phyloP scores from a whole-genome alignment of 1,284 basidiomycete genomes.

The Ustilago trichophora region DNA sequence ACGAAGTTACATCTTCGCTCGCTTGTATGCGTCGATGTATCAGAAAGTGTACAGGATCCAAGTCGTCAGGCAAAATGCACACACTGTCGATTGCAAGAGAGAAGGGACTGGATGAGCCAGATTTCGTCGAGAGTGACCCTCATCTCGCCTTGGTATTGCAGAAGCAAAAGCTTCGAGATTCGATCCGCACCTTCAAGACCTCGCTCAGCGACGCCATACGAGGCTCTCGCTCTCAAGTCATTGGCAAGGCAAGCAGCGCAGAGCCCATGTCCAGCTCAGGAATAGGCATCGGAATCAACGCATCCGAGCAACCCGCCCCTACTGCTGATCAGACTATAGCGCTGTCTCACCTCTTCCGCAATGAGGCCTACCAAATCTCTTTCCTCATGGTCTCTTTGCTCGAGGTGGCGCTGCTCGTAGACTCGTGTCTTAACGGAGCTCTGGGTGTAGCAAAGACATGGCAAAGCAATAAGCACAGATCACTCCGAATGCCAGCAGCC shows the following conservation, averaged over 20 bases:
- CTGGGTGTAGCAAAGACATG: slow-evolving; percentile 15
- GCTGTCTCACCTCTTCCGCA: slow-evolving; percentile 31
- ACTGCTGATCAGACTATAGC: neutral
- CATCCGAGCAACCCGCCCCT: neutral
- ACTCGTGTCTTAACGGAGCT: slow-evolving; percentile 23
- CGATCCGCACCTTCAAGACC: slow-evolving; percentile 28
- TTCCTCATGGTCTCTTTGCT: slow-evolving; percentile 54
- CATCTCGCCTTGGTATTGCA: slow-evolving; percentile 10
- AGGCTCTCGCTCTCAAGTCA: slow-evolving; percentile 11
- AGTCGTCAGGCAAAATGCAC: neutral
- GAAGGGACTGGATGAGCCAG: neutral
- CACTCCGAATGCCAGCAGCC: slow-evolving; percentile 21
- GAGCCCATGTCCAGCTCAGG: neutral
- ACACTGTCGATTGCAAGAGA: neutral
- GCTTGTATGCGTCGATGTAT: slow-evolving; percentile 19
- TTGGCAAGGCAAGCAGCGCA: neutral
- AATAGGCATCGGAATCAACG: neutral
- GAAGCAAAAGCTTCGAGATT: slow-evolving; percentile 9
- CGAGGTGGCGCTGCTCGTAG: slow-evolving; percentile 48
- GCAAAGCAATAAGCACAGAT: slow-evolving; percentile 5
- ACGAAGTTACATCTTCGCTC: slow-evolving; percentile 24
- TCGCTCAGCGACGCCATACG: slow-evolving; percentile 22
- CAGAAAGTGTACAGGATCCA: slow-evolving; percentile 7
- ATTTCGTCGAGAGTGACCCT: slow-evolving; percentile 4
- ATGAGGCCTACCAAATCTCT: slow-evolving; percentile 48